A percentile compares a stretch with the other conserved stretches of the same genome.
Conservation (phyloP, 2,329 filamentous ascomycete genomes). For the Colletotrichum abscissum region DNA sequence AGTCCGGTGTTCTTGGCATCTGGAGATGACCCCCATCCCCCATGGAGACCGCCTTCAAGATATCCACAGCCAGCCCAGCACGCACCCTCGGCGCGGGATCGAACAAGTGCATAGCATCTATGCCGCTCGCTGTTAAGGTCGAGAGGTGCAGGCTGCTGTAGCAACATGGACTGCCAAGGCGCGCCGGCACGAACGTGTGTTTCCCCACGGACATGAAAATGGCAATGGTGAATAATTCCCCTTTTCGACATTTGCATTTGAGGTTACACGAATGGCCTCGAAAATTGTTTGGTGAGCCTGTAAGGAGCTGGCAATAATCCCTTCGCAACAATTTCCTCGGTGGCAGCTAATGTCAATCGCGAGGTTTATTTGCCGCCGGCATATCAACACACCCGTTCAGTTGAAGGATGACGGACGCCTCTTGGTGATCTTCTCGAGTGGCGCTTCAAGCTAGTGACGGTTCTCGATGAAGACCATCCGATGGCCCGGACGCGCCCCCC, state of each 20-base stretch:
- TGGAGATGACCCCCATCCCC: background rate
- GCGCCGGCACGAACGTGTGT: constrained; percentile 4
- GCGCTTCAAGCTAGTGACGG: background rate
- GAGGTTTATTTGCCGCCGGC: background rate
- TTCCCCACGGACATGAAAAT: constrained; percentile 8
- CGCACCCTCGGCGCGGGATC: background rate
- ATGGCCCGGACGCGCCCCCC: constrained; percentile 7
- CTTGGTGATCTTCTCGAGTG: background rate
- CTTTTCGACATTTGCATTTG: no score
- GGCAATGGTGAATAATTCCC: background rate
- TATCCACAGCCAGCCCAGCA: background rate
- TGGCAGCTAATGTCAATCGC: background rate
- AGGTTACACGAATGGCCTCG: background rate
- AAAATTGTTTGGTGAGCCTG: no score
- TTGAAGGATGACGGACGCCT: background rate
- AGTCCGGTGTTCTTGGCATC: background rate
- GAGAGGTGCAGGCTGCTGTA: background rate
- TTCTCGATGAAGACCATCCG: background rate
- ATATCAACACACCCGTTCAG: background rate
- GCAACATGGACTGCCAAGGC: constrained; percentile 23
- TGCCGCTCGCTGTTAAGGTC: background rate
- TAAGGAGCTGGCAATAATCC: background rate
- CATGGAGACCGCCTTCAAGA: background rate
- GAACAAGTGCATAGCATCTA: background rate
- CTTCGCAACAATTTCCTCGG: background rate